Base-by-base conservation (phyloP, 305 asterid species). In the Fraxinus sp. region DNA sequence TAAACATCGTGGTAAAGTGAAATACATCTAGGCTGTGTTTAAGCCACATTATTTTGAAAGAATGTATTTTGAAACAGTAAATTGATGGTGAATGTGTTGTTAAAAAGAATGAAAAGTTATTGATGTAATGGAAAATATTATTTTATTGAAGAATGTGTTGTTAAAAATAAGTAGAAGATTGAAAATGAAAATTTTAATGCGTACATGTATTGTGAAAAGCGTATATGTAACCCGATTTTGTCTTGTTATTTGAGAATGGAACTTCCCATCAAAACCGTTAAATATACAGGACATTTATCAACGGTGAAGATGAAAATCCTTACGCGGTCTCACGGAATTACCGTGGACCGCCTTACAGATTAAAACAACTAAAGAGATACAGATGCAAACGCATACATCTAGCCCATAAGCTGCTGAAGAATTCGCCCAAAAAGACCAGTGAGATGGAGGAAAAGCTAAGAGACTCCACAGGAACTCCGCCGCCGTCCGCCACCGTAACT, bases 381-480 rank as follows among this genome's bases (percentile, higher is more conserved):
- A 83, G 86, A 81, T 81, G 78, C 39, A 70, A 22, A 49, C 85
- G 87, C 82, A 41, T n/a, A 74, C 77, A 80, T 80, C 82, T 80
- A 33, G 20, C 86, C 66, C 26, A 41, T 5, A 18, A 49, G 24
- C 36, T 4, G 44, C 13, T 28, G 66, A 77, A 46, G 66, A 52
- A 26, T 52, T 55, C 59, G 70, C 33, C 22, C 68, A 22, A 46
- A 76, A 5, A 57, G 16, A 46, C 70, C 41, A 57, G 22, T 28
- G 22, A 13, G 41, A 94, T 94, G 98, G 98, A 94, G 88, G 98
- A 94, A 76, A 90, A 88, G 86, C 90, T 90, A 80, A 87, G 89
- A 85, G 97, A 92, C 79, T 80, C 85, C 83, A 83, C 85, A 88
- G 93, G 90, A 35, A 88, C 91, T 41, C 94, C 93, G 73, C 93